Evolutionary conservation across 2,329 filamentous ascomycete species (phyloP).

Genomic region (Hortaea sp.): DNA sequence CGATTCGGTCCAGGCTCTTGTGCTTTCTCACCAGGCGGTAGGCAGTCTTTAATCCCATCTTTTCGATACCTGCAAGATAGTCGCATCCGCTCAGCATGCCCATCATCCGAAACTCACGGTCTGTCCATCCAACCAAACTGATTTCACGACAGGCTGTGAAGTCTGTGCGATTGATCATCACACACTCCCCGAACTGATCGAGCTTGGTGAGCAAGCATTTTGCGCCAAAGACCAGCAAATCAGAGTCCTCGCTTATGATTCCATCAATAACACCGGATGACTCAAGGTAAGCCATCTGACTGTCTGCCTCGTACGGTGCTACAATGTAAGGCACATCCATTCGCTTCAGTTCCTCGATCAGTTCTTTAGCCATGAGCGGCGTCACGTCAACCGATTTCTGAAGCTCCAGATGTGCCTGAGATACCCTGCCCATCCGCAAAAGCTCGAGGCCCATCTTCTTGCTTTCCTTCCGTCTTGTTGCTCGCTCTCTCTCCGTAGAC

Average conservation of each 20-base stretch:
- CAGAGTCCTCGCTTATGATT: constrained; percentile 92
- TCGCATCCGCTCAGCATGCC: constrained; percentile 94
- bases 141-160: constrained; percentile 84
- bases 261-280: constrained; percentile 72
- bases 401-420: constrained; percentile 73
- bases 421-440: constrained; percentile 67
- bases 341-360: constrained; percentile 86
- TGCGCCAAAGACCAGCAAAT: constrained; percentile 88
- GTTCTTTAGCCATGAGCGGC: constrained; percentile 81
- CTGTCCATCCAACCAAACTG: constrained; percentile 83
- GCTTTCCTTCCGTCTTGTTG: constrained; percentile 65
- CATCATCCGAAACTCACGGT: constrained; percentile 86
- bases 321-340: constrained; percentile 77
- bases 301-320: constrained; percentile 92
- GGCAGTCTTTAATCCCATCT: constrained; percentile 86
- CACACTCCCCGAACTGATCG: constrained; percentile 83
- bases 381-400: constrained; percentile 96
- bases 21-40: constrained; percentile 84
- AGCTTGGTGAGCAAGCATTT: constrained; percentile 86
- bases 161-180: constrained; percentile 81
- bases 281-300: constrained; percentile 93
- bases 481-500: constrained; percentile 68
- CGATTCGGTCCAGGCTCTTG: constrained; percentile 71
- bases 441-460: constrained; percentile 67
- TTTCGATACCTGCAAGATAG: constrained; percentile 76